A percentile compares a stretch with the other conserved stretches of the same genome.
phyloP scores from a whole-genome alignment of 257 asterid species.

The Solanum piurae region DNA sequence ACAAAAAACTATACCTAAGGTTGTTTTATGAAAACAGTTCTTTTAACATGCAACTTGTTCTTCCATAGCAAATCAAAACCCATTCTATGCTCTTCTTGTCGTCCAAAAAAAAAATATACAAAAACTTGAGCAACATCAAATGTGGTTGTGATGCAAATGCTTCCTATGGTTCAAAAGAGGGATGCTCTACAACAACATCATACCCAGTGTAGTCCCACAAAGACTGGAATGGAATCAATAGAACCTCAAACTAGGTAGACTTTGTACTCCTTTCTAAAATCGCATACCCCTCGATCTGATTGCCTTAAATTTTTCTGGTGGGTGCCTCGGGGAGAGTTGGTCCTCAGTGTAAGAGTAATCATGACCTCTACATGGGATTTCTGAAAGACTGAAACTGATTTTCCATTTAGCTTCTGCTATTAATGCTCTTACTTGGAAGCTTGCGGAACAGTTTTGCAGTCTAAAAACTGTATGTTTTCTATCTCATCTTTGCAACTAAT shows the following conservation, averaged over 20 bases:
- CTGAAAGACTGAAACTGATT: background rate
- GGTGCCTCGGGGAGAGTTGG: background rate
- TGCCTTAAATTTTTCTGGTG: background rate
- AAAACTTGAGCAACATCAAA: background rate
- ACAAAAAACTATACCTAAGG: background rate
- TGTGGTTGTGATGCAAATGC: background rate
- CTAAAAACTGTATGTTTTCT: background rate
- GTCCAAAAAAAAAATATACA: background rate
- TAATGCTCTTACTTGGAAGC: conserved; percentile 1
- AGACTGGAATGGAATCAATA: background rate
- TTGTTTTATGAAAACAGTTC: background rate
- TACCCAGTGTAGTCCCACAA: background rate
- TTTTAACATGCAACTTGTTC: background rate
- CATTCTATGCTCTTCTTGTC: background rate
- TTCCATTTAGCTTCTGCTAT: background rate
- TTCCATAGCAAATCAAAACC: background rate
- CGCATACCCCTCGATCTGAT: background rate
- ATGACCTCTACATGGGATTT: background rate
- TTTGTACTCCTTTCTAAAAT: background rate
- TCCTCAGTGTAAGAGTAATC: background rate
- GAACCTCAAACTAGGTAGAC: background rate
- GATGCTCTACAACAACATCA: background rate
- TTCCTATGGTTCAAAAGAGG: background rate
- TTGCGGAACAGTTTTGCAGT: background rate
- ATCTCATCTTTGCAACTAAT: background rate